Evolutionary conservation across 2,329 filamentous ascomycete genomes (phyloP).

Genomic region (Berkeleyomyces rouxiae): DNA sequence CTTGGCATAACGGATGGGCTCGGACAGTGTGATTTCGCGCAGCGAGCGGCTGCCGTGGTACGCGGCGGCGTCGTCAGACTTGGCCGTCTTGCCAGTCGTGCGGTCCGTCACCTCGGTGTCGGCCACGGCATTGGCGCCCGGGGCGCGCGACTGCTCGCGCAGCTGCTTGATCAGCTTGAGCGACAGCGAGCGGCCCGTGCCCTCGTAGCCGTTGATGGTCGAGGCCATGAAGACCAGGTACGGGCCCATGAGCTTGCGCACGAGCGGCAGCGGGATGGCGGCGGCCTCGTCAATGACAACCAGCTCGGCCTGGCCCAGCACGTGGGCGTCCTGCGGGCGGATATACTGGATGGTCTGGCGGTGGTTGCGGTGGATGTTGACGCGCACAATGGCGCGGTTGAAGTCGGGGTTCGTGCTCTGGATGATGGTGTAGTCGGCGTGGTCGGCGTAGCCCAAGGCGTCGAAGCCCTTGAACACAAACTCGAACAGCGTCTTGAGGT

Average conservation of each 20-base stretch:
- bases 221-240: constrained; percentile 99
- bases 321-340: constrained; percentile 86
- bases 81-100: constrained; percentile 55
- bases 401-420: constrained; percentile 97
- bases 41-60: constrained; percentile 57
- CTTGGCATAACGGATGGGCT: constrained; percentile 86
- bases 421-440: constrained; percentile 93
- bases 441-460: constrained; percentile 80
- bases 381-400: constrained; percentile 95
- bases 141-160: constrained; percentile 66
- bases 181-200: constrained; percentile 84
- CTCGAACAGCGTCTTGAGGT: constrained; percentile 95
- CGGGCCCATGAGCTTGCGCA: constrained; percentile 85
- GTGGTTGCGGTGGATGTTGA: constrained; percentile 89
- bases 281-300: constrained; percentile 95
- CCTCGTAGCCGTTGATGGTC: constrained; percentile 97
- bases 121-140: constrained; percentile 30
- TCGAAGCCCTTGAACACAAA: constrained; percentile 98
- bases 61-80: constrained; percentile 38
- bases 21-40: constrained; percentile 79
- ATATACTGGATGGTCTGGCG: constrained; percentile 98
- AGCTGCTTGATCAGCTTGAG: constrained; percentile 95
- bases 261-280: constrained; percentile 82
- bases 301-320: constrained; percentile 84
- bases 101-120: constrained; percentile 59